Conservation (phyloP, 23 red algal species). For the Gracilariopsis chorda region DNA sequence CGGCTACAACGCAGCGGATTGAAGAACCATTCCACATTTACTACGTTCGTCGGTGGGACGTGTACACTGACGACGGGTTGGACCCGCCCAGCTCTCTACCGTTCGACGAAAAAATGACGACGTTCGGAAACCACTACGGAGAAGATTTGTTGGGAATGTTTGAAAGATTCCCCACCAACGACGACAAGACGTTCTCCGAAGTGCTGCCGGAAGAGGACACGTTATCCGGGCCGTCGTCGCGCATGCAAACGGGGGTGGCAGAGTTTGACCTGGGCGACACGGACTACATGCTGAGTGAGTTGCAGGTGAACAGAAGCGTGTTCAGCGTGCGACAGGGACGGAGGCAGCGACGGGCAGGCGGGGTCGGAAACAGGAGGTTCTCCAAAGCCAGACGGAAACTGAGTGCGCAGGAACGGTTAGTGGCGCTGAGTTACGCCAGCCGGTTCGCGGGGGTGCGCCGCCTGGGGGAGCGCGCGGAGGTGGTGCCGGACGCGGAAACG, state of each 20-base stretch:
- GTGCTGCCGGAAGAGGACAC: neutral
- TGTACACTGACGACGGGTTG: conserved; percentile 13
- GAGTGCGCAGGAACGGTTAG: neutral
- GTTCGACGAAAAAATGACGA: conserved; percentile 1
- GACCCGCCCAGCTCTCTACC: neutral
- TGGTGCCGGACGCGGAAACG: neutral
- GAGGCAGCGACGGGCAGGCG: neutral
- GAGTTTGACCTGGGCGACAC: neutral
- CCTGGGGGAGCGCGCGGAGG: neutral
- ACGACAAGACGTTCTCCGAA: conserved; percentile 29
- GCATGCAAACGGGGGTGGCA: neutral
- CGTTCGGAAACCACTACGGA: conserved; percentile 1
- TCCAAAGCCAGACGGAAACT: neutral
- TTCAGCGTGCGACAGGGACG: neutral
- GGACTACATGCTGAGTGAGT: neutral
- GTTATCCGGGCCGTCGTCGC: neutral
- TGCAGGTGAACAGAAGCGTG: neutral
- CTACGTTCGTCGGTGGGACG: conserved; percentile 27
- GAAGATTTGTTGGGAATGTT: conserved; percentile 9
- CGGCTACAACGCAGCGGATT: neutral
- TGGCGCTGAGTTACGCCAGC: neutral
- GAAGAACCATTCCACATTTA: neutral
- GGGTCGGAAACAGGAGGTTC: neutral
- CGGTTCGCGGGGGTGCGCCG: neutral
- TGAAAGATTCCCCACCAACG: conserved; percentile 6